Conservation (phyloP, 176 grass and related monocot species). For the Avena eriantha region DNA sequence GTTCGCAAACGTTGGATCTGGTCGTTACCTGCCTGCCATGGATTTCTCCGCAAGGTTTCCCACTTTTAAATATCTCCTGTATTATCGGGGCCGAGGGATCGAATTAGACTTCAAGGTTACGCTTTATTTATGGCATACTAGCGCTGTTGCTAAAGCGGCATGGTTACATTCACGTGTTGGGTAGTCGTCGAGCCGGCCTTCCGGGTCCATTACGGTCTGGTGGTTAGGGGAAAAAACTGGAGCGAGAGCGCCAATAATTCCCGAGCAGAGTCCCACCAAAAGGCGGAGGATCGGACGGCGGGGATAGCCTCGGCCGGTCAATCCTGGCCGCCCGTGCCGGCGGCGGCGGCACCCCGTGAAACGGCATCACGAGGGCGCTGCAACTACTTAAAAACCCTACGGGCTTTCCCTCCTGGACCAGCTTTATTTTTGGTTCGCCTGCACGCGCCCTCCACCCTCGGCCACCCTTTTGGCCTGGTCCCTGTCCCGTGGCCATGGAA, state of each 20-base stretch:
- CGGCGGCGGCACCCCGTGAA: constrained; percentile 37
- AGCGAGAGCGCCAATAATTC: constrained; percentile 40
- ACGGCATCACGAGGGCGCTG: constrained; percentile 1
- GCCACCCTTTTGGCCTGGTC: constrained; percentile 18
- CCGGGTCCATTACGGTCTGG: constrained; percentile 16
- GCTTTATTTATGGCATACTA: not conserved
- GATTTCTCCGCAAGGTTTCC: constrained; percentile 29
- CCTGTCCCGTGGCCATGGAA: constrained; percentile 29
- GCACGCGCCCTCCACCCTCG: constrained; percentile 23
- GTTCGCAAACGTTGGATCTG: constrained; percentile 53
- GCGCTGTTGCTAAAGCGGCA: constrained; percentile 9
- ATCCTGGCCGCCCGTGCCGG: constrained; percentile 45
- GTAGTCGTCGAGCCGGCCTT: not conserved
- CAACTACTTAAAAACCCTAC: constrained; percentile 42
- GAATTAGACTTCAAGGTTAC: constrained; percentile 24
- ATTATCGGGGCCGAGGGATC: constrained; percentile 1
- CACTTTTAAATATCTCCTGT: constrained; percentile 17
- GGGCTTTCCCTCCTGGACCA: not conserved
- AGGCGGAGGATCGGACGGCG: constrained; percentile 17
- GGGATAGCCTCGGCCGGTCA: not conserved
- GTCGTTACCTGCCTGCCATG: constrained; percentile 22
- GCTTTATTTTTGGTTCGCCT: constrained; percentile 21
- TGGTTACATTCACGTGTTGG: not conserved
- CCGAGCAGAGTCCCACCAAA: not conserved
- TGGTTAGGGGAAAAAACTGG: not conserved